Conservation (phyloP, 202 grass and related monocot genomes). For the Zoysia matrella region DNA sequence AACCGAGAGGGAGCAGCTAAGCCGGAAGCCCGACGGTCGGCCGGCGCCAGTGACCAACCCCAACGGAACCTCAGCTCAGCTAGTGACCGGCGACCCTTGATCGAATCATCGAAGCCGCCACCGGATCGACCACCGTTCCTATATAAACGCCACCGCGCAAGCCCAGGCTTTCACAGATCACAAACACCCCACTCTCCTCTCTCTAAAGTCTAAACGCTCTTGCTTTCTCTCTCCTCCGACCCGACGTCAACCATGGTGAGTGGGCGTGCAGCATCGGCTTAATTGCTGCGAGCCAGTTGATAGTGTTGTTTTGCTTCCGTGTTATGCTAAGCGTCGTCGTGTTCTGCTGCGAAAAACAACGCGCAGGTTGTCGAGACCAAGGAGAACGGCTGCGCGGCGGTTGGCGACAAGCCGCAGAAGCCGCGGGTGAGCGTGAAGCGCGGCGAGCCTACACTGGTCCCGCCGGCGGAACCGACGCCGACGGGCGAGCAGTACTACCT, state of each 20-base stretch:
- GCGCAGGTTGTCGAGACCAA: constrained; percentile 49
- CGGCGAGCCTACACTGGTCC: constrained; percentile 53
- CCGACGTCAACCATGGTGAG: constrained; percentile 41
- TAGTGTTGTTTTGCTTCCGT: background rate
- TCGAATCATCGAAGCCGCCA: no score
- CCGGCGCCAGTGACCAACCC: no score
- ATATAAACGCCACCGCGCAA: constrained; percentile 16
- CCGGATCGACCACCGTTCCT: background rate
- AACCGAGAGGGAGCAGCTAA: no score
- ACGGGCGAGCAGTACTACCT: constrained; percentile 81
- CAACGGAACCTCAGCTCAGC: no score
- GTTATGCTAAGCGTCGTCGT: background rate
- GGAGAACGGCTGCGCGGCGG: constrained; percentile 30
- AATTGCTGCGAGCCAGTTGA: background rate
- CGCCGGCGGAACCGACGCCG: constrained; percentile 59
- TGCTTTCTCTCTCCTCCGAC: background rate
- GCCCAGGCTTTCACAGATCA: constrained; percentile 2
- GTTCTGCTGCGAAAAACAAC: background rate
- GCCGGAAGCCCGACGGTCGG: no score
- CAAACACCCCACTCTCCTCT: background rate
- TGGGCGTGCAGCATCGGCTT: background rate
- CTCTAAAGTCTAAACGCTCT: background rate
- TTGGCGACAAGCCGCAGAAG: constrained; percentile 4
- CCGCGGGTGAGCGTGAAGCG: constrained; percentile 48
- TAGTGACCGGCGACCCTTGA: no score